Percentiles rank a stretch among this genome's conserved stretches.
Evolutionary conservation across 768 basidiomycete species (phyloP).

Genomic region (Tricholoma flavovirens): DNA sequence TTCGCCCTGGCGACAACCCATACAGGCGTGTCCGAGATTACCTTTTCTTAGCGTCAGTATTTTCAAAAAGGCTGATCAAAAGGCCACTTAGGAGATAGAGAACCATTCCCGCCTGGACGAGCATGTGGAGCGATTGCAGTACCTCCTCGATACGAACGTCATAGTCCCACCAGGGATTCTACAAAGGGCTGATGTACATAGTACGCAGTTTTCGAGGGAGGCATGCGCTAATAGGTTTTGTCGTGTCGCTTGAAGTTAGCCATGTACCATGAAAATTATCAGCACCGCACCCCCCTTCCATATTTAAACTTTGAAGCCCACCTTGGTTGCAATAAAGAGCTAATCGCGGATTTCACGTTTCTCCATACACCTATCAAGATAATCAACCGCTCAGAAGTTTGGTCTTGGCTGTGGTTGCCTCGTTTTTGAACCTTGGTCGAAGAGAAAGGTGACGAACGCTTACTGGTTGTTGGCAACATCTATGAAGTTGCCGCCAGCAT

Average conservation of each 20-base stretch:
- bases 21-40: too few relatives aligned
- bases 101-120: conserved; percentile 49
- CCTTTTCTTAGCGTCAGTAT: too few relatives aligned
- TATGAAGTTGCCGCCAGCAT: conserved; percentile 35
- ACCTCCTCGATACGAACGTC: conserved; percentile 47
- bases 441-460: conserved; percentile 5
- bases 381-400: conserved; percentile 34
- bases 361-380: conserved; percentile 48
- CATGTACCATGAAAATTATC: conserved; percentile 8
- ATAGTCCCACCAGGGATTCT: conserved; percentile 48
- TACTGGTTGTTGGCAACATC: conserved; percentile 35
- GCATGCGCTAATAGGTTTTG: conserved; percentile 27
- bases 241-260: conserved; percentile 12
- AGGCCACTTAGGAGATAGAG: conserved; percentile 29
- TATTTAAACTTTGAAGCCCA: conserved; percentile 3
- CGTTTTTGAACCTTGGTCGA: neutral
- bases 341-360: conserved; percentile 36
- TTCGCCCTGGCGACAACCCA: conserved; percentile 27
- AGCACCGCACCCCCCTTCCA: neutral
- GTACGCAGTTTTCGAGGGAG: conserved; percentile 38
- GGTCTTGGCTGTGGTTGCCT: conserved; percentile 26
- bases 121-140: conserved; percentile 46
- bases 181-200: conserved; percentile 36
- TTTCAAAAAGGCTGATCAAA: neutral
- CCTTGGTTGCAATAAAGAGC: conserved; percentile 39